A percentile compares a stretch with the other conserved stretches of the same genome.
Evolutionary conservation across 331 rosid genomes (phyloP).

Genomic region (Ulmus americana): DNA sequence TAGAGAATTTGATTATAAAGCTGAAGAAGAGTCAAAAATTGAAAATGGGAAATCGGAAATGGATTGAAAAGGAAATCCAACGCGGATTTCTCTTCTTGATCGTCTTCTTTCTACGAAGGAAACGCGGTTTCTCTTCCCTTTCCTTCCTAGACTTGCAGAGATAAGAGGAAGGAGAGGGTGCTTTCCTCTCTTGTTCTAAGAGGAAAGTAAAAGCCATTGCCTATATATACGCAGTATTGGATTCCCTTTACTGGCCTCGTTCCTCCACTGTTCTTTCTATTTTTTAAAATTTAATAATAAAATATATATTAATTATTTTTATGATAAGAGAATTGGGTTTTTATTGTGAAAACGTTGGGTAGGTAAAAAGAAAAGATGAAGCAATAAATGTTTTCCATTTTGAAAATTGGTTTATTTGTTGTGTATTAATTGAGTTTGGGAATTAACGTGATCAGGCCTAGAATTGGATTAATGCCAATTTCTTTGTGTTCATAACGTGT

Average conservation of each 20-base stretch:
- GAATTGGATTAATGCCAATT: too few species aligned
- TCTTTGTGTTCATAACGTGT: too few species aligned
- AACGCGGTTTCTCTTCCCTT: constrained; percentile 29
- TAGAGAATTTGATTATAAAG: neutral
- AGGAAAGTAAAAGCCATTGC: neutral
- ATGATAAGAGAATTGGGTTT: neutral
- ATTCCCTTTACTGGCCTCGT: constrained; percentile 9
- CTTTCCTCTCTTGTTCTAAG: neutral
- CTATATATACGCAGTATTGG: neutral
- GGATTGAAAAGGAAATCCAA: neutral
- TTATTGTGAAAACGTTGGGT: neutral
- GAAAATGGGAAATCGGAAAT: too few species aligned
- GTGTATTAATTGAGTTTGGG: too few species aligned
- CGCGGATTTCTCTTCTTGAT: neutral
- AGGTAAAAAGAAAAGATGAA: neutral
- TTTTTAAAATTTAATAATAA: neutral
- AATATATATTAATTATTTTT: neutral
- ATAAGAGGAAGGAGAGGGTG: constrained; percentile 1
- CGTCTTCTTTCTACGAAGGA: neutral
- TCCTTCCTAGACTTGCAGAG: constrained; percentile 13
- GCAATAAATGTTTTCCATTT: too few species aligned
- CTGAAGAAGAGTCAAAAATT: neutral
- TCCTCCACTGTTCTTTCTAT: neutral
- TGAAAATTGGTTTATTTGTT: too few species aligned
- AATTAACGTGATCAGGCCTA: too few species aligned